A percentile compares a stretch with the other conserved stretches of the same genome.
phyloP scores from a whole-genome alignment of 805 yeast genomes.

The Yarrowia keelungensis region DNA sequence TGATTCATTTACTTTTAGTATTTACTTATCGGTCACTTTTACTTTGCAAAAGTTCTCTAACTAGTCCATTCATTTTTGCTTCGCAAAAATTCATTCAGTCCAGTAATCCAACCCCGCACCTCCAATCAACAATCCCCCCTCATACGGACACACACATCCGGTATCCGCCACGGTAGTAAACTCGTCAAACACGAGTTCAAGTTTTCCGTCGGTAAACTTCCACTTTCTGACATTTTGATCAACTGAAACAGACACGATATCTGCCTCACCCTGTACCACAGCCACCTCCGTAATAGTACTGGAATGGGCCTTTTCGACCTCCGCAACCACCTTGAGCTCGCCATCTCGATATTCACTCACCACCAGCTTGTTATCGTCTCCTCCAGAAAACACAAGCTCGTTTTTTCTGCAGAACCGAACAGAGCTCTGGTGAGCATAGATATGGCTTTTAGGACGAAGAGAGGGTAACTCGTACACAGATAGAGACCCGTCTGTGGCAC shows the following conservation, averaged over 20 bases:
- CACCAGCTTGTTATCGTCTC: constrained; percentile 85
- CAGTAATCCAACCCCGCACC: constrained; percentile 80
- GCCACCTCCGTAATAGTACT: constrained; percentile 80
- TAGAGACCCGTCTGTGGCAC: constrained; percentile 86
- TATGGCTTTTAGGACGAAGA: constrained; percentile 4
- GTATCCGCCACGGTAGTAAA: constrained; percentile 92
- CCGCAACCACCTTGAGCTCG: constrained; percentile 45
- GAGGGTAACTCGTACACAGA: constrained; percentile 59
- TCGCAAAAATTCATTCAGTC: neutral
- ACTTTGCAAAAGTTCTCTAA: neutral
- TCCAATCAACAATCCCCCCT: constrained; percentile 59
- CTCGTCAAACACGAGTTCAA: constrained; percentile 52
- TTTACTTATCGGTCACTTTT: neutral
- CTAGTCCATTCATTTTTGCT: neutral
- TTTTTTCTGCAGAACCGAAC: constrained; percentile 59
- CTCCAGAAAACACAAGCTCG: constrained; percentile 69
- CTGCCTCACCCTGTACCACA: constrained; percentile 41
- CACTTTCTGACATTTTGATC: constrained; percentile 81
- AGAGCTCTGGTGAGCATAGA: constrained; percentile 75
- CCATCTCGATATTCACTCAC: constrained; percentile 52
- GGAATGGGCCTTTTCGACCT: constrained; percentile 70
- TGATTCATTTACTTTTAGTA: too few relatives aligned
- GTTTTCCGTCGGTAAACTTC: constrained; percentile 52
- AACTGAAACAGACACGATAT: constrained; percentile 68
- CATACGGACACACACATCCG: constrained; percentile 59